A percentile compares a stretch with the other conserved stretches of the same genome.
Conservation (phyloP, 129 eudicot species). For the Lactuca sativa region DNA sequence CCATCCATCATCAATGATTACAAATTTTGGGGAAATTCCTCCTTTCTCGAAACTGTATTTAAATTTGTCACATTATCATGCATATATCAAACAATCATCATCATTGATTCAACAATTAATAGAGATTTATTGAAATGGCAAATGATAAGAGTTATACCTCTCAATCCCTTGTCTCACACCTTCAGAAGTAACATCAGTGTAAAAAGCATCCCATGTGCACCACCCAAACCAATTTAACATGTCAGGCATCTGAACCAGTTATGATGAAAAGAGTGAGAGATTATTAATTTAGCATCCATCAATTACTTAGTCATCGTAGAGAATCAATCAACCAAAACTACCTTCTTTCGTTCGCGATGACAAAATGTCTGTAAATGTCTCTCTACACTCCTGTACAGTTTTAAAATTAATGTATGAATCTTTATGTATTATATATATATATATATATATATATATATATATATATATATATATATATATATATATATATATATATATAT, state of each 20-base stretch:
- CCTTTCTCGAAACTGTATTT: constrained; percentile 71
- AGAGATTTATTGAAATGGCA: background rate
- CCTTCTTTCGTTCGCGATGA: constrained; percentile 90
- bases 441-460: too few relatives aligned
- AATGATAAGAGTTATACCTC: constrained; percentile 42
- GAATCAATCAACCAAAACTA: constrained; percentile 24
- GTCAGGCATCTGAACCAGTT: constrained; percentile 69
- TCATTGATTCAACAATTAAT: background rate
- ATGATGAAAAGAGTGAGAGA: background rate
- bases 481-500: too few relatives aligned
- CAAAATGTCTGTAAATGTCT: constrained; percentile 78
- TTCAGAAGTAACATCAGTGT: constrained; percentile 75
- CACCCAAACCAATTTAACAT: constrained; percentile 98
- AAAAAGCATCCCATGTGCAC: constrained; percentile 99
- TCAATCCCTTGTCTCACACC: constrained; percentile 76
- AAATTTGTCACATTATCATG: background rate
- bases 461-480: too few relatives aligned
- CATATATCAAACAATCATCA: constrained; percentile 2
- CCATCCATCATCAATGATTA: constrained; percentile 96
- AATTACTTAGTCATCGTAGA: background rate
- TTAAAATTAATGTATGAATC: constrained; percentile 1
- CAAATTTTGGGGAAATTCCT: constrained; percentile 80
- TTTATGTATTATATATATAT: background rate
- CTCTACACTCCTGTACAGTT: constrained; percentile 71
- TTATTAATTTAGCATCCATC: background rate